Evolutionary conservation across 139 green algal species (phyloP).

Genomic region (Nannochloris sp.): DNA sequence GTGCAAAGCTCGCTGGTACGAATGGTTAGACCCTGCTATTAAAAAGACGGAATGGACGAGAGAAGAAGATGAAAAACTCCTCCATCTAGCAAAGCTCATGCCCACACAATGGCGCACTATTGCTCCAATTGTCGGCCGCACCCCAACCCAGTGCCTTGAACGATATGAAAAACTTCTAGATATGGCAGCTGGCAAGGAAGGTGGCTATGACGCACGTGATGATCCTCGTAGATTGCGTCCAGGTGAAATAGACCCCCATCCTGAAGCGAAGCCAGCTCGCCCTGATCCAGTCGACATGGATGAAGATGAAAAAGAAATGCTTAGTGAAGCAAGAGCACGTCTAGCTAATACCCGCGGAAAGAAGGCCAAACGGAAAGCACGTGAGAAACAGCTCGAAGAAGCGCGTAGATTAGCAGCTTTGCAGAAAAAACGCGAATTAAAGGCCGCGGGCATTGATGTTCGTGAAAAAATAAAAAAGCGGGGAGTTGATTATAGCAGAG

Average conservation of each 20-base stretch:
- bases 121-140: slow-evolving; percentile 94
- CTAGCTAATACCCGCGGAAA: slow-evolving; percentile 98
- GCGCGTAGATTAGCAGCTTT: slow-evolving; percentile 84
- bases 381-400: slow-evolving; percentile 97
- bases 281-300: slow-evolving; percentile 98
- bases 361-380: slow-evolving; percentile 98
- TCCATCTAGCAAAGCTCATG: slow-evolving; percentile 99
- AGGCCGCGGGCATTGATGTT: slow-evolving; percentile 69
- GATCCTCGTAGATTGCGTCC: slow-evolving; percentile 88
- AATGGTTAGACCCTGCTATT: slow-evolving; percentile 98
- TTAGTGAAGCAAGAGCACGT: slow-evolving; percentile 89
- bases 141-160: slow-evolving; percentile 93
- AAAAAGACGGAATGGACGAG: slow-evolving; percentile 99
- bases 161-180: slow-evolving; percentile 89
- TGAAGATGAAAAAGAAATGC: slow-evolving; percentile 99
- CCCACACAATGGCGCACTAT: slow-evolving; percentile 99
- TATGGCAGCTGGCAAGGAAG: slow-evolving; percentile 67
- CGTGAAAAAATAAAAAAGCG: slow-evolving; percentile 17
- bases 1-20: slow-evolving; percentile 99
- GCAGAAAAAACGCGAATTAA: slow-evolving; percentile 95
- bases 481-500: slow-evolving; percentile 74
- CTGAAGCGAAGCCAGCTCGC: slow-evolving; percentile 88
- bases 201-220: slow-evolving; percentile 79
- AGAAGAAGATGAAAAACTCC: slow-evolving; percentile 99
- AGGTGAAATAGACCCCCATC: slow-evolving; percentile 98